phyloP scores from a whole-genome alignment of 1,284 basidiomycete genomes.

The Neonothopanus nambi region DNA sequence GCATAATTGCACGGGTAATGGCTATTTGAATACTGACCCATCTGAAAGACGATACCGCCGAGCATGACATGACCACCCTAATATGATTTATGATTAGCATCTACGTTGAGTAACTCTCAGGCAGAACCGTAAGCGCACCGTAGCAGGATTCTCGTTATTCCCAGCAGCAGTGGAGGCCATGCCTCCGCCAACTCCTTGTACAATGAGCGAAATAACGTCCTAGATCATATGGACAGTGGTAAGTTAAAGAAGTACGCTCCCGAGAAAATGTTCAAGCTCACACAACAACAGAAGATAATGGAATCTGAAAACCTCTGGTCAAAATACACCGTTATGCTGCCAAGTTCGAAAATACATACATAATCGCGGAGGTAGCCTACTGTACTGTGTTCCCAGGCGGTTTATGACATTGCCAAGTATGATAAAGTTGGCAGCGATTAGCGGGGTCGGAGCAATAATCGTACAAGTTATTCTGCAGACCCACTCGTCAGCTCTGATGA shows the following conservation, averaged over 20 bases:
- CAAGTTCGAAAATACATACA: constrained; percentile 30
- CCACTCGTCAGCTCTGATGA: background rate
- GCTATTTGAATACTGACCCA: constrained; percentile 45
- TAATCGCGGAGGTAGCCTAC: constrained; percentile 36
- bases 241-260: no score
- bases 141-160: constrained; percentile 25
- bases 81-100: constrained; percentile 21
- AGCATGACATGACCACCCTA: constrained; percentile 56
- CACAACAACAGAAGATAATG: constrained; percentile 20
- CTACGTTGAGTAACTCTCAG: background rate
- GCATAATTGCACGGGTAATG: constrained; percentile 12
- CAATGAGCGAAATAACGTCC: constrained; percentile 19
- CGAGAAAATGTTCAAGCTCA: constrained; percentile 31
- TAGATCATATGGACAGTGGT: no score
- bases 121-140: background rate
- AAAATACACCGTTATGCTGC: background rate
- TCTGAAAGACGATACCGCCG: constrained; percentile 55
- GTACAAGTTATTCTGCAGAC: constrained; percentile 42
- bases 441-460: constrained; percentile 46
- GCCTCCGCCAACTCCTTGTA: constrained; percentile 25
- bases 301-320: constrained; percentile 1
- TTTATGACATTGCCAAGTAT: constrained; percentile 35
- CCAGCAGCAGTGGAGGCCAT: constrained; percentile 41
- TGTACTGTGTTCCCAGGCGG: constrained; percentile 42
- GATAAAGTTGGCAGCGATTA: constrained; percentile 36